phyloP scores from a whole-genome alignment of 495 filamentous ascomycete species.

The Aspergillus homomorphus region DNA sequence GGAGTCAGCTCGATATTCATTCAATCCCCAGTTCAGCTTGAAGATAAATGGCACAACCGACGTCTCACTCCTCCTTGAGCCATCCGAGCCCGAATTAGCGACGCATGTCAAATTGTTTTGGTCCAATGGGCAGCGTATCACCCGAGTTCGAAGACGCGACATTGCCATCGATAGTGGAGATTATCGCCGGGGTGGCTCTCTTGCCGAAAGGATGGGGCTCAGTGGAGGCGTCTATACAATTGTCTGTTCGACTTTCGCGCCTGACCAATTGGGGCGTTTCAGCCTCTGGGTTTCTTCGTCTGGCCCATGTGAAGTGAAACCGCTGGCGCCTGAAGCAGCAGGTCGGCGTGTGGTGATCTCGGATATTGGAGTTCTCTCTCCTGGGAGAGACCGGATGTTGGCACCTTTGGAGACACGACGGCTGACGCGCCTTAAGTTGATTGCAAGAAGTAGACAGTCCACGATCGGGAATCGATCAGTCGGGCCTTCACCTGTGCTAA shows the following conservation, averaged over 20 bases:
- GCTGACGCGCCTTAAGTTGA: constrained; percentile 56
- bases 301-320: constrained; percentile 46
- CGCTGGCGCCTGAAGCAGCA: constrained; percentile 63
- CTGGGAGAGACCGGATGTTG: constrained; percentile 51
- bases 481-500: constrained; percentile 54
- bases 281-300: constrained; percentile 67
- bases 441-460: constrained; percentile 44
- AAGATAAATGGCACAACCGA: constrained; percentile 52
- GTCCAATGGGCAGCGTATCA: constrained; percentile 67
- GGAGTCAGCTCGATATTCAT: constrained; percentile 66
- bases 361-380: constrained; percentile 46
- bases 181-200: constrained; percentile 74
- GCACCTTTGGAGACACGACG: constrained; percentile 49
- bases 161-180: constrained; percentile 78
- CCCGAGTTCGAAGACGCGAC: constrained; percentile 65
- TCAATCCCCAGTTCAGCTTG: constrained; percentile 83
- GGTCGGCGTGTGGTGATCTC: constrained; percentile 59
- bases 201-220: constrained; percentile 57
- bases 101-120: constrained; percentile 83
- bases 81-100: constrained; percentile 64
- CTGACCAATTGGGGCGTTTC: constrained; percentile 71
- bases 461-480: constrained; percentile 35
- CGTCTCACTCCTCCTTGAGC: constrained; percentile 70
- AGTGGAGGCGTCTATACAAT: constrained; percentile 76
- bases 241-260: constrained; percentile 83